Conservation (phyloP, 768 basidiomycete genomes). For the Tricholoma sp. region DNA sequence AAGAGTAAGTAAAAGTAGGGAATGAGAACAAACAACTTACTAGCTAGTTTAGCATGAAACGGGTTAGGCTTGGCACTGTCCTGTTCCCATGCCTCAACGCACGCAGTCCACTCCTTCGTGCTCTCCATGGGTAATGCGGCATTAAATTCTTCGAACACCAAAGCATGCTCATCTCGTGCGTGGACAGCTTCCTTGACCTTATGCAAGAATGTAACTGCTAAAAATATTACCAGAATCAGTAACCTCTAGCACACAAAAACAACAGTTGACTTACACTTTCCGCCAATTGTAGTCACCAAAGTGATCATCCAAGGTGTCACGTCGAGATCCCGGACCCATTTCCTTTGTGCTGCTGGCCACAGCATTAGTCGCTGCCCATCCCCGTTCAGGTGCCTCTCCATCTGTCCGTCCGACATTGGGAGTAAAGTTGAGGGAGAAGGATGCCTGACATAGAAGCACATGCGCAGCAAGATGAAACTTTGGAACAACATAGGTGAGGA, state of each 20-base stretch:
- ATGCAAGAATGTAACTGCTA: slow-evolving; percentile 5
- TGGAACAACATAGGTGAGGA: slow-evolving; percentile 18
- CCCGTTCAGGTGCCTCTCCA: slow-evolving; percentile 15
- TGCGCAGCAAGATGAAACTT: slow-evolving; percentile 28
- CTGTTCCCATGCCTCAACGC: slow-evolving; percentile 6
- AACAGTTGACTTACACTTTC: slow-evolving; percentile 17
- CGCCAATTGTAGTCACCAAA: slow-evolving; percentile 22
- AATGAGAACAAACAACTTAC: background rate
- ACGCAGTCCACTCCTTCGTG: background rate
- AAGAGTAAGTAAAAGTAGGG: background rate
- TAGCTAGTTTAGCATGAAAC: background rate
- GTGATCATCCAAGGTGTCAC: slow-evolving; percentile 21
- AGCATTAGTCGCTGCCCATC: slow-evolving; percentile 21
- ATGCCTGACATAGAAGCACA: slow-evolving; percentile 14
- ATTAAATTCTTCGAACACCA: slow-evolving; percentile 10
- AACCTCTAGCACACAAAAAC: background rate
- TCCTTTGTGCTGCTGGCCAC: slow-evolving; percentile 16
- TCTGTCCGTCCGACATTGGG: slow-evolving; percentile 17
- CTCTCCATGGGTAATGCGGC: background rate
- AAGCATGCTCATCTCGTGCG: slow-evolving; percentile 1
- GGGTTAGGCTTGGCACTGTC: slow-evolving; percentile 5
- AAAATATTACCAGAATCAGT: background rate
- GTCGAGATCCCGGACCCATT: slow-evolving; percentile 21
- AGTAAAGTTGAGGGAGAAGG: slow-evolving; percentile 21
- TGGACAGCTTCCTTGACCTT: slow-evolving; percentile 12